Evolutionary conservation across 2,329 filamentous ascomycete genomes (phyloP), one percentile per base, ranked within the genome.

Genomic region (Zymoseptoria crescenta): DNA sequence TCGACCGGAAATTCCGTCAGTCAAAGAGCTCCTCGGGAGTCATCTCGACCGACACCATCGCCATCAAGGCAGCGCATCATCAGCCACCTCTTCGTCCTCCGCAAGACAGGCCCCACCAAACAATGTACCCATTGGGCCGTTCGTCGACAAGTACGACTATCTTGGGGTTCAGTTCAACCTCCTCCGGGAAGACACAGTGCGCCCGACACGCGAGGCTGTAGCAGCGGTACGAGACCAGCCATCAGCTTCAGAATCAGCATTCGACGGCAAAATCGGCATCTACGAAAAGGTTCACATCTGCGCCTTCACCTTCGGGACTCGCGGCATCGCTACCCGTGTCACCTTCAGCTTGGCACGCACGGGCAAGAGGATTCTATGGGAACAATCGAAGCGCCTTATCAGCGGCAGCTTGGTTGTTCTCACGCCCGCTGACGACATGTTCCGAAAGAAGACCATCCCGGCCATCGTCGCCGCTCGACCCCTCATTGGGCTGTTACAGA

Each of bases 111-210:
- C 62, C 16, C 56, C 28, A 56, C 64, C 48, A 67, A 7, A 62
- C 51, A 90, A 90, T 65, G 75, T 75, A 6, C 75, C 85, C 20
- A 63, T 80, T 0, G 77, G 78, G 0, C 76, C 84, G 0, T 93
- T 86, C 78, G 63, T 73, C 0, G 83, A 78, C 4, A 86, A 83
- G 63, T 79, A 84, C 1, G 77, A 80, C 0, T 96, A 96, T 59
- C 76, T 96, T 0, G 77, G 83, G 30, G 81, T 84, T 0, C 89
- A 95, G 54, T 96, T 94, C 69, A 78, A 84, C 2, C 80, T 96
- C 1, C 78, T 91, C 7, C 81, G 91, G 2, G 88, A 91, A 68
- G 91, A 96, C 69, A 83, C 85, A 0, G 77, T 89, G 2, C 82
- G 87, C 10, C 81, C 86, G 0, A 77, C 96, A 0, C 82, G 91